phyloP scores from a whole-genome alignment of 2,329 filamentous ascomycete species.

The Nemania sp. region DNA sequence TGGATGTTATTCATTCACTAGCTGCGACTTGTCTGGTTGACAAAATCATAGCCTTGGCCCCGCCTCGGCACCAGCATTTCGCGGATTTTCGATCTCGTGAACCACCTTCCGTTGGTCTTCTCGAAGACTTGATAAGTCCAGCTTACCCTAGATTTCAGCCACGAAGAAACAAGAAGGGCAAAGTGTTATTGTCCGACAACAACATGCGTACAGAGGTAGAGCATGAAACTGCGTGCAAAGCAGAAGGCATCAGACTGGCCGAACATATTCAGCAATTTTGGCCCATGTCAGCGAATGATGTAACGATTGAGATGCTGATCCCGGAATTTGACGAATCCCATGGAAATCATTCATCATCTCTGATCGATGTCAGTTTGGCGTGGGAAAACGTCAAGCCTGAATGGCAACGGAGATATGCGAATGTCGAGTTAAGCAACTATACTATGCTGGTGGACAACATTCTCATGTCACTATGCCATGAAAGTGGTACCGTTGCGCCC shows the following conservation, averaged over 20 bases:
- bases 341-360: fast-evolving
- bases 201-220: not conserved
- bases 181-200: not conserved
- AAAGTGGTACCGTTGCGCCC: not conserved
- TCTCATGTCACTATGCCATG: not conserved
- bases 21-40: slow-evolving; percentile 23
- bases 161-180: not conserved
- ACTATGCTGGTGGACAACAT: slow-evolving; percentile 5
- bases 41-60: slow-evolving; percentile 21
- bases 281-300: not conserved
- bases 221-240: not conserved
- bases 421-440: slow-evolving; percentile 4
- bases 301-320: not conserved
- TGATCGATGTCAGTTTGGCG: not conserved
- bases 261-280: slow-evolving; percentile 1
- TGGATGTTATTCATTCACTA: slow-evolving; percentile 32
- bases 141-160: slow-evolving; percentile 8
- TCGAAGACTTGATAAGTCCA: slow-evolving; percentile 25
- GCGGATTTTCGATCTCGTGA: slow-evolving; percentile 28
- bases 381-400: slow-evolving; percentile 14
- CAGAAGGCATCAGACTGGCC: not conserved
- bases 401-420: slow-evolving; percentile 12
- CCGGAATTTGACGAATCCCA: not conserved
- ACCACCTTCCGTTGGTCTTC: slow-evolving; percentile 16
- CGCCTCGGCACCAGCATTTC: slow-evolving; percentile 27